Conservation (phyloP, 768 basidiomycete species). For the Mycena vitilis region DNA sequence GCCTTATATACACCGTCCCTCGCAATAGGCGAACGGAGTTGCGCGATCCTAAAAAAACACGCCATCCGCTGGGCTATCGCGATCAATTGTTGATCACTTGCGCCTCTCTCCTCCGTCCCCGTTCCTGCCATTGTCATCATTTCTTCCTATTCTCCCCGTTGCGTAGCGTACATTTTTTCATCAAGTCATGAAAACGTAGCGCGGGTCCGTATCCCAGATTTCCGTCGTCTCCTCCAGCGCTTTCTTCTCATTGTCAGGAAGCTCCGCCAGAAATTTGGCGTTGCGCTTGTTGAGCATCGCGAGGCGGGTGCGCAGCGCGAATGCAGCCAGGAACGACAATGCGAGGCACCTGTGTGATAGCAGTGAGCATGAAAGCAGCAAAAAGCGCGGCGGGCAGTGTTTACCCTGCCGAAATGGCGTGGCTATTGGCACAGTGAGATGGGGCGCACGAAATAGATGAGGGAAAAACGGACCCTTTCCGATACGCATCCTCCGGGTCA, state of each 20-base stretch:
- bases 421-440: conserved; percentile 35
- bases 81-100: no score
- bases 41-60: no score
- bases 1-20: no score
- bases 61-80: no score
- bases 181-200: conserved; percentile 66
- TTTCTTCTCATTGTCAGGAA: conserved; percentile 47
- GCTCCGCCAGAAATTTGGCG: conserved; percentile 38
- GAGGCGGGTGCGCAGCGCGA: conserved; percentile 59
- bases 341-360: conserved; percentile 54
- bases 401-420: conserved; percentile 67
- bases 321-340: conserved; percentile 55
- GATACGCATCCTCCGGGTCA: conserved; percentile 60
- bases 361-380: neutral
- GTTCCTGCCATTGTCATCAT: no score
- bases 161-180: neutral
- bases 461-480: conserved; percentile 61
- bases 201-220: conserved; percentile 62
- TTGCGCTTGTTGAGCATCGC: conserved; percentile 56
- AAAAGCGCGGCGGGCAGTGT: conserved; percentile 17
- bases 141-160: no score
- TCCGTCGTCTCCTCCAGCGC: conserved; percentile 45
- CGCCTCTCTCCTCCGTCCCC: no score
- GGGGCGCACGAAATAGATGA: no score
- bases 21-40: no score